Percentiles rank a stretch among this genome's conserved stretches.
phyloP scores from a whole-genome alignment of 176 grass and related monocot genomes.

The Oryza meyeriana region DNA sequence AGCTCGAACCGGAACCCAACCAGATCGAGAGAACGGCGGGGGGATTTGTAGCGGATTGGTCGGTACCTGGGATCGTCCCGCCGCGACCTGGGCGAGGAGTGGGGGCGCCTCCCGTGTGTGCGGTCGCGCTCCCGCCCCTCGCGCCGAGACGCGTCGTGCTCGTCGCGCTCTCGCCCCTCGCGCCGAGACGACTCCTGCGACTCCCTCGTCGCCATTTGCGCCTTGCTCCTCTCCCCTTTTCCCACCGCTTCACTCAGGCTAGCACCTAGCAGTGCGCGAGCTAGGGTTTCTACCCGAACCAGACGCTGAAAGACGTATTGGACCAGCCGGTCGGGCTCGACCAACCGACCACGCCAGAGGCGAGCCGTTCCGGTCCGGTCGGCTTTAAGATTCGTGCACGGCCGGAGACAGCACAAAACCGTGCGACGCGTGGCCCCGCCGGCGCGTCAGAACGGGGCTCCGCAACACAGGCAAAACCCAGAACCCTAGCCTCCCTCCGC shows the following conservation, averaged over 20 bases:
- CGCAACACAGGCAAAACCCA: conserved; percentile 35
- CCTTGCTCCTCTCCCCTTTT: conserved; percentile 1
- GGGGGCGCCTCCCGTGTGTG: conserved; percentile 36
- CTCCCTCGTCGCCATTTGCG: conserved; percentile 32
- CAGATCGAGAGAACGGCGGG: neutral
- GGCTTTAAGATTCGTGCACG: conserved; percentile 35
- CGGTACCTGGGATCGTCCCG: conserved; percentile 49
- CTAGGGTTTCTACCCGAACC: conserved; percentile 31
- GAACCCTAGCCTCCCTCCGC: conserved; percentile 41
- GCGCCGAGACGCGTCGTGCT: conserved; percentile 35
- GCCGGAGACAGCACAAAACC: neutral
- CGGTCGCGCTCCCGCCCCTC: conserved; percentile 33
- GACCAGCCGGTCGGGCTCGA: neutral
- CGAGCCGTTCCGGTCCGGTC: neutral
- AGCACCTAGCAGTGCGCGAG: neutral
- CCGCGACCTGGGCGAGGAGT: conserved; percentile 44
- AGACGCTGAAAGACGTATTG: neutral
- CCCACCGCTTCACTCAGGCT: neutral
- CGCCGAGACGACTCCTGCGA: conserved; percentile 40
- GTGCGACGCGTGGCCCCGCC: neutral
- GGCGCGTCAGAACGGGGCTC: neutral
- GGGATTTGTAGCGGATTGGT: neutral
- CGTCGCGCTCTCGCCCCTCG: conserved; percentile 50
- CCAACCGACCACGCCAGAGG: neutral
- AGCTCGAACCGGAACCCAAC: neutral